Base-by-base conservation (phyloP, 1,139 yeast genomes). In the Fermentozyma sake region DNA sequence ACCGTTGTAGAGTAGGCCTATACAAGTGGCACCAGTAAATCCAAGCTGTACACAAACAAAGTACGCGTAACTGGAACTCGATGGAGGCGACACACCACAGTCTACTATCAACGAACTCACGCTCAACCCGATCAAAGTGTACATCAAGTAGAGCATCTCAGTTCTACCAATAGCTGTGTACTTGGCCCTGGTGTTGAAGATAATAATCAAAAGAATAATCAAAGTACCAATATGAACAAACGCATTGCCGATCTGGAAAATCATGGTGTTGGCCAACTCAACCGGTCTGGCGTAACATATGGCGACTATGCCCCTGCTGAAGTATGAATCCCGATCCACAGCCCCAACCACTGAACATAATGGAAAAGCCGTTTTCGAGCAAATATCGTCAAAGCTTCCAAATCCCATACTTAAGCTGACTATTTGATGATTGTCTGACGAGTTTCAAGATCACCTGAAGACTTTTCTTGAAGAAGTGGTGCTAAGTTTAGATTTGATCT, bases 121-220 rank as follows among this genome's bases (percentile, higher is more conserved):
- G 7, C 76, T 68, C 41, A 83, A 65, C 1, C 74, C 64, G 22
- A 80, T 60, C 38, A 72, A 66, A 24, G 76, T 45, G 54, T 81
- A 77, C 52, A 79, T 81, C 48, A 84, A 80, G 42, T 72, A 76
- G 32, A 86, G 59, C 78, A 87, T 83, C 49, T 91, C 98, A 10
- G 76, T 68, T 37, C 97, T 68, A 2, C 96, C 97, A 34, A 91
- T 89, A 11, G 97, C 96, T 0, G 97, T 91, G 51, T 83, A 89
- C 60, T 89, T 86, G 34, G 79, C 66, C 46, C 89, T 68, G 24
- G 87, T 78, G 42, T 82, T 80, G 61, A 79, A 82, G n/a, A 87
- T 67, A 35, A 89, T 83, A 41, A 86, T 68, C 29, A 79, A 61
- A 22, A 82, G 44, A 22, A 86, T 72, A 4, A 70, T 53, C 20